Evolutionary conservation across 2,329 filamentous ascomycete genomes (phyloP).

Genomic region (Epichloe coenophiala): DNA sequence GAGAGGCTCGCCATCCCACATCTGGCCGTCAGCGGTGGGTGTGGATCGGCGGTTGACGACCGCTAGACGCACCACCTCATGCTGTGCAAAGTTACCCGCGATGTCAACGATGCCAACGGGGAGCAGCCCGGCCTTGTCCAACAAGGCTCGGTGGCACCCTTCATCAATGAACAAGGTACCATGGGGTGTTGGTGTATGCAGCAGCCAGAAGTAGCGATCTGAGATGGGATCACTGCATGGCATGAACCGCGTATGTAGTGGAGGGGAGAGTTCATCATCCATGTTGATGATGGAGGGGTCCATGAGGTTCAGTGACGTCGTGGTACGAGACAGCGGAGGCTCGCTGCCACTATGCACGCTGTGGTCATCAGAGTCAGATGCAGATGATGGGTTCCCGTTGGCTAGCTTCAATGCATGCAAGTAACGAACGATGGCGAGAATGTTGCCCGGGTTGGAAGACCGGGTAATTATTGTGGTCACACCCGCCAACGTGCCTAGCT

Average conservation of each 20-base stretch:
- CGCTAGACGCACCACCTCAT: conserved; percentile 79
- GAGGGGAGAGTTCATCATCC: conserved; percentile 22
- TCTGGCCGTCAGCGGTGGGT: conserved; percentile 27
- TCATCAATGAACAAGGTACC: conserved; percentile 86
- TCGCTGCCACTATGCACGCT: conserved; percentile 5
- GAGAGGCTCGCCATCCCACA: conserved; percentile 36
- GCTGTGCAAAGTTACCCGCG: conserved; percentile 76
- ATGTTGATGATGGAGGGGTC: conserved; percentile 10
- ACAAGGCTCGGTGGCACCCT: conserved; percentile 71
- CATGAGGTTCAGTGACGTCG: conserved; percentile 26
- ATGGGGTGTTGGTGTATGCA: conserved; percentile 81
- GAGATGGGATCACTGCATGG: conserved; percentile 74
- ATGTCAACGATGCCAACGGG: conserved; percentile 86
- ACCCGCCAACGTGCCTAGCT: conserved; percentile 82
- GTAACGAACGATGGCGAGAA: conserved; percentile 73
- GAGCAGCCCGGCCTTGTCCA: conserved; percentile 73
- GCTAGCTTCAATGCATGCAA: conserved; percentile 36
- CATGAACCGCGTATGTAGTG: conserved; percentile 83
- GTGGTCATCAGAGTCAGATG: conserved; percentile 11
- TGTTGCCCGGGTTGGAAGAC: conserved; percentile 87
- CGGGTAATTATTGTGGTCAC: conserved; percentile 93
- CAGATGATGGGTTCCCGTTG: conserved; percentile 1
- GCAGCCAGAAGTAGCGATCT: conserved; percentile 92
- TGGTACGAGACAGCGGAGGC: conserved; percentile 23
- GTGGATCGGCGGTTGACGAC: conserved; percentile 52